Conservation (phyloP, 768 basidiomycete genomes). For the Gymnopilus dilepis region DNA sequence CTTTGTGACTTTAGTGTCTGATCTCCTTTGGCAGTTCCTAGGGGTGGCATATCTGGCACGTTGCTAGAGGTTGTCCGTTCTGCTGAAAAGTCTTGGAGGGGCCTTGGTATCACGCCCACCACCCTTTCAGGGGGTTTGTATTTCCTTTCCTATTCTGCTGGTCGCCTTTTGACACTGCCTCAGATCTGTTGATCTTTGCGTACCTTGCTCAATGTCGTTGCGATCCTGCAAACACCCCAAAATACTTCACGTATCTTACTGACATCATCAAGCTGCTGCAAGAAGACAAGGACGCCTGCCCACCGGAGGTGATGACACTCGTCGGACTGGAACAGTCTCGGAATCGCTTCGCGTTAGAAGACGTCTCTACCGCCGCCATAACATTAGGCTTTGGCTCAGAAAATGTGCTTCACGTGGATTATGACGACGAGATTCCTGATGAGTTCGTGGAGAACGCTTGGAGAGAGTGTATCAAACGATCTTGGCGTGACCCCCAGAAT, state of each 20-base stretch:
- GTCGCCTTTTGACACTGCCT: not conserved
- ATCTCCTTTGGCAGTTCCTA: conserved; percentile 47
- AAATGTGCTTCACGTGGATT: conserved; percentile 65
- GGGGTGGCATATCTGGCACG: conserved; percentile 50
- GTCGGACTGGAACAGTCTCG: conserved; percentile 65
- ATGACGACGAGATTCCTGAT: conserved; percentile 71
- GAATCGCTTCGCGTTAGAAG: conserved; percentile 64
- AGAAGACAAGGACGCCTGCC: conserved; percentile 51
- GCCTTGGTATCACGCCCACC: conserved; percentile 68
- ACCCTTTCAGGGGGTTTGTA: conserved; percentile 68
- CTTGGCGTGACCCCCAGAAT: conserved; percentile 57
- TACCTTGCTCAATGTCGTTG: conserved; percentile 85
- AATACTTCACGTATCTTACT: conserved; percentile 67
- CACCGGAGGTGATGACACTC: conserved; percentile 58
- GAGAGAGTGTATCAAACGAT: conserved; percentile 59
- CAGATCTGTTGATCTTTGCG: conserved; percentile 80
- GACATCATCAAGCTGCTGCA: conserved; percentile 56
- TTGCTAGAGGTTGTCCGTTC: conserved; percentile 43
- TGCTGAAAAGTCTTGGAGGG: conserved; percentile 46
- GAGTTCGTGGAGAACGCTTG: conserved; percentile 75
- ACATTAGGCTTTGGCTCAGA: conserved; percentile 73
- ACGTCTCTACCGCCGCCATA: conserved; percentile 51
- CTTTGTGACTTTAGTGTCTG: conserved; percentile 4
- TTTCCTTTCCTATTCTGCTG: not conserved
- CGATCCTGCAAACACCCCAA: conserved; percentile 65